Evolutionary conservation across 495 filamentous ascomycete species (phyloP).

Genomic region (Chaetomium cochliodes): DNA sequence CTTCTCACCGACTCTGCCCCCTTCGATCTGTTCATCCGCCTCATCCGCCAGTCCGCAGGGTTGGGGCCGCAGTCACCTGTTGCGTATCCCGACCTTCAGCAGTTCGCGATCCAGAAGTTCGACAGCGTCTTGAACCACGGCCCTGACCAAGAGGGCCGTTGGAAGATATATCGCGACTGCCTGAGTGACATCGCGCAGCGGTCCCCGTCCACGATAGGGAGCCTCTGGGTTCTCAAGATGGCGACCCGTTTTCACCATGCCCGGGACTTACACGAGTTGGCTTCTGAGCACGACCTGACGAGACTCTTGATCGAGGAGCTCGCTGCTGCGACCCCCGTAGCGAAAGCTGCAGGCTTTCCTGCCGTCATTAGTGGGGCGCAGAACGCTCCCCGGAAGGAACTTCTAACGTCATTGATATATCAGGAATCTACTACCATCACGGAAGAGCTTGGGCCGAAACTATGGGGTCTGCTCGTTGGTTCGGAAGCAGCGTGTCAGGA

Average conservation of each 20-base stretch:
- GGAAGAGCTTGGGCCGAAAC: constrained; percentile 55
- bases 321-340: constrained; percentile 41
- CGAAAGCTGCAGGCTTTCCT: constrained; percentile 36
- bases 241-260: constrained; percentile 47
- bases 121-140: constrained; percentile 41
- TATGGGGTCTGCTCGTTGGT: constrained; percentile 70
- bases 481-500: constrained; percentile 52
- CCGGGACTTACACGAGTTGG: constrained; percentile 40
- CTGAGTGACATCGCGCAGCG: constrained; percentile 48
- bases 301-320: constrained; percentile 51
- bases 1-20: constrained; percentile 33
- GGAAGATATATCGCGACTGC: constrained; percentile 44
- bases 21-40: constrained; percentile 59
- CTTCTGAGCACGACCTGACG: constrained; percentile 46
- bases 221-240: constrained; percentile 66
- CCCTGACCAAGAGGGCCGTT: constrained; percentile 38
- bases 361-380: constrained; percentile 42
- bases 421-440: constrained; percentile 60
- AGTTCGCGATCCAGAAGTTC: constrained; percentile 52
- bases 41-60: constrained; percentile 64
- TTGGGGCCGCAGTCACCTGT: constrained; percentile 42
- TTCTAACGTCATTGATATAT: constrained; percentile 58
- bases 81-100: constrained; percentile 50
- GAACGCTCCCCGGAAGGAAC: constrained; percentile 54
- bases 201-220: constrained; percentile 55